Base-by-base conservation (phyloP, 2,329 filamentous ascomycete species). In the Remersonia thermophila region DNA sequence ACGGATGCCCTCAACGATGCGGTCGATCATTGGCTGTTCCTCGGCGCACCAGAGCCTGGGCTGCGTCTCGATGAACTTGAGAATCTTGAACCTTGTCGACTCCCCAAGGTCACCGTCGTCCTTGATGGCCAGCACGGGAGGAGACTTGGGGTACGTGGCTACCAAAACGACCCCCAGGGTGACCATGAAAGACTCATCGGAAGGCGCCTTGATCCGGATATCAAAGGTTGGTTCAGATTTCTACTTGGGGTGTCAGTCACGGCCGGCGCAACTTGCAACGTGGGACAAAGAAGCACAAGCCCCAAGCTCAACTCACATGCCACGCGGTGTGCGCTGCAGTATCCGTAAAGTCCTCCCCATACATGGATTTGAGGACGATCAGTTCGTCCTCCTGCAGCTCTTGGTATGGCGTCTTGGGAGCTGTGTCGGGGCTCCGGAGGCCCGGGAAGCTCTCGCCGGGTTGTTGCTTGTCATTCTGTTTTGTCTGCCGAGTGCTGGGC, bases 331-430 rank as follows among this genome's bases (percentile, higher is more conserved):
- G 73, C 40, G 72, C 72, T 34, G 73, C 71, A 51, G 80, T 73
- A 50, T 85, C 73, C 48, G 80, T 69, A 53, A 85, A 95, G 53
- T 95, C 87, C 41, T 93, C 84, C 47, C 79, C 80, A 54, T 91
- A 96, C 33, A 96, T 93, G 29, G 89, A 83, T 51, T 81, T 71
- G 40, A 96, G 67, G 30, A 78, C 89, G 54, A 91, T 73, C 39
- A 93, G 69, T 62, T 96, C 91, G 54, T 94, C 83, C 51, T 81
- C 69, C 61, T 96, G 91, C 25, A 83, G 76, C 60, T 93, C 81
- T 46, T 78, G 74, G 61, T 95, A 93, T 53, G 86, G 65, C 12
- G 70, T 69, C 47, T 63, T 71, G 34, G 59, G 52, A 13, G 35
- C 27, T 53, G 32, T 59, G 49, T 40, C 63, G 55, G 41, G 61